phyloP scores from a whole-genome alignment of 2,329 filamentous ascomycete genomes.

The Penicillium olsonii region DNA sequence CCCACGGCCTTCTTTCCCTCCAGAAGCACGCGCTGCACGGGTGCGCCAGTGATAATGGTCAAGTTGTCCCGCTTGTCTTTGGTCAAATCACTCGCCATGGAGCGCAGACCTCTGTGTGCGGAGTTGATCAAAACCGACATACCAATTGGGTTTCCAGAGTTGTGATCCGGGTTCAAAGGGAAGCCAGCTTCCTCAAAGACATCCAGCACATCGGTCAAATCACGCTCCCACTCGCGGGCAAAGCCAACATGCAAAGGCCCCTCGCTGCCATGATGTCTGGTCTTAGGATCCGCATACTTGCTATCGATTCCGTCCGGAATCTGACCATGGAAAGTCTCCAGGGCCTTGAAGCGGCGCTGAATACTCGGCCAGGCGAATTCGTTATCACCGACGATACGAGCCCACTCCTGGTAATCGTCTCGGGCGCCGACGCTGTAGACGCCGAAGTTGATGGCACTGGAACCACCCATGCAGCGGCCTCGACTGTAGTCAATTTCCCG shows the following conservation, averaged over 20 bases:
- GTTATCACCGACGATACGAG: conserved; percentile 18
- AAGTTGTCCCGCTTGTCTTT: conserved; percentile 51
- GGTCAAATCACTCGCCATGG: conserved; percentile 56
- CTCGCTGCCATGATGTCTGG: conserved; percentile 14
- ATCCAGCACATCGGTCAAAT: conserved; percentile 28
- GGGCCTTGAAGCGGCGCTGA: conserved; percentile 17
- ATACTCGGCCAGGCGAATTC: conserved; percentile 17
- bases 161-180: conserved; percentile 56
- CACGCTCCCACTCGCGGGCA: conserved; percentile 22
- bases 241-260: conserved; percentile 20
- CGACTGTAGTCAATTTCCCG: conserved; percentile 21
- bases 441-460: conserved; percentile 23
- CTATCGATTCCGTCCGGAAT: conserved; percentile 7
- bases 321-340: conserved; percentile 18
- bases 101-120: conserved; percentile 50
- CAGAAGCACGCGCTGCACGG: conserved; percentile 52
- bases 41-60: conserved; percentile 51
- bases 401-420: conserved; percentile 27
- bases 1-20: conserved; percentile 50
- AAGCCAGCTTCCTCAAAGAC: conserved; percentile 53
- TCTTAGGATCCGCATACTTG: conserved; percentile 15
- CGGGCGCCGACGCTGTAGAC: conserved; percentile 22
- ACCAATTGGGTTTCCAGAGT: conserved; percentile 61
- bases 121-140: conserved; percentile 55
- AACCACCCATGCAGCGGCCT: conserved; percentile 22